Evolutionary conservation across 139 green algal species (phyloP).

Genomic region (Coelastrella sp.): DNA sequence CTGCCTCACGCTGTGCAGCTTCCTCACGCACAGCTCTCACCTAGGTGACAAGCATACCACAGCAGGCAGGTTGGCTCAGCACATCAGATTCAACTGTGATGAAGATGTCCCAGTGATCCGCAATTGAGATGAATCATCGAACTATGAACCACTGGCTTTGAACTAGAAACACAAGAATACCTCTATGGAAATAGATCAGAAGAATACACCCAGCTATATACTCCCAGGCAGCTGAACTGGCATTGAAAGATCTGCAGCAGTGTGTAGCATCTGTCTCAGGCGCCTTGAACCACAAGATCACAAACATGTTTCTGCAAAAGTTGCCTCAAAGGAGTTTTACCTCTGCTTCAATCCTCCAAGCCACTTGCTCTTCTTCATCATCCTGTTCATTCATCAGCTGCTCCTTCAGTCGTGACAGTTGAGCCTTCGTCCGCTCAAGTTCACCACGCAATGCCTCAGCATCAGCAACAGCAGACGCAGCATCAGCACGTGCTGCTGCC

Average conservation of each 20-base stretch:
- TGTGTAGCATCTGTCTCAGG: background rate
- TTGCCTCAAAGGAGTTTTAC: background rate
- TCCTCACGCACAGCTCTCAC: conserved; percentile 30
- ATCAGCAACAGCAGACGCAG: conserved; percentile 1
- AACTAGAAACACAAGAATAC: too few species aligned
- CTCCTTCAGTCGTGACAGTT: conserved; percentile 48
- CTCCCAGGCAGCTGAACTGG: background rate
- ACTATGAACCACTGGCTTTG: too few species aligned
- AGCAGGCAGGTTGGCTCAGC: too few species aligned
- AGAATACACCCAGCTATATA: background rate
- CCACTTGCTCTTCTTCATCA: conserved; percentile 42
- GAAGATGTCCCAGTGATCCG: background rate
- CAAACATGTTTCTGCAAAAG: background rate
- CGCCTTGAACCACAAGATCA: background rate
- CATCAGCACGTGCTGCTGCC: conserved; percentile 3
- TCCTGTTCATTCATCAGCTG: conserved; percentile 48
- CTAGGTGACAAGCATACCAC: conserved; percentile 28
- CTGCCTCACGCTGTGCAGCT: conserved; percentile 35
- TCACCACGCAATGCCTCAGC: conserved; percentile 15
- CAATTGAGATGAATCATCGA: too few species aligned
- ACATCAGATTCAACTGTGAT: background rate
- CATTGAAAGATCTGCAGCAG: background rate
- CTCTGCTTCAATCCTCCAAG: conserved; percentile 43
- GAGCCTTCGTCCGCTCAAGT: background rate
- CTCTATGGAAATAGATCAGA: too few species aligned